phyloP scores from a whole-genome alignment of 371 early-diverging fungal genomes.

The Mortierella sp. region DNA sequence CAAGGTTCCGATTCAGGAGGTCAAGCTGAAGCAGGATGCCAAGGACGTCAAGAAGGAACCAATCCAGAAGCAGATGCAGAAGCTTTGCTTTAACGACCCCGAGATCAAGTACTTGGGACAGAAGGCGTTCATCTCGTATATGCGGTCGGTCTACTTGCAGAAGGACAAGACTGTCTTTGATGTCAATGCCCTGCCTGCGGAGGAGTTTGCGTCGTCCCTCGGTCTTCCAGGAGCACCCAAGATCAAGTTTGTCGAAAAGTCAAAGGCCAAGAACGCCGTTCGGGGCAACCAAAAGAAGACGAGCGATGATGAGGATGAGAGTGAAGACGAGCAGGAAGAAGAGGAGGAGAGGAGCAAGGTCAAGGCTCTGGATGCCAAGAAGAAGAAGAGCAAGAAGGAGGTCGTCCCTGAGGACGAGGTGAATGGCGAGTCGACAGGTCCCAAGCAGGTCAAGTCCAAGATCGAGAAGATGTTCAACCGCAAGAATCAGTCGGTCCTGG shows the following conservation, averaged over 20 bases:
- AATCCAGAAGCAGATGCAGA: constrained; percentile 85
- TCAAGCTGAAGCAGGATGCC: constrained; percentile 69
- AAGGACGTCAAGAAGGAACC: constrained; percentile 78
- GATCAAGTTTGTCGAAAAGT: constrained; percentile 85
- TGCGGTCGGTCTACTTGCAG: constrained; percentile 92
- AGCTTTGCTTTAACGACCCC: constrained; percentile 92
- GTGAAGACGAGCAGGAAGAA: constrained; percentile 53
- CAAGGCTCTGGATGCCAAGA: constrained; percentile 45
- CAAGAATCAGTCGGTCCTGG: constrained; percentile 91
- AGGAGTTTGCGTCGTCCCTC: constrained; percentile 88
- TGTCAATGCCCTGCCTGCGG: constrained; percentile 86
- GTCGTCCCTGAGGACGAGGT: constrained; percentile 48
- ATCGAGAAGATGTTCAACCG: constrained; percentile 93
- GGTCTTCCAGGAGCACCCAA: constrained; percentile 96
- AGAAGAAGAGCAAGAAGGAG: constrained; percentile 60
- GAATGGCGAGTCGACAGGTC: constrained; percentile 23
- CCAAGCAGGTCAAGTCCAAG: constrained; percentile 74
- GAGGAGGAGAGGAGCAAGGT: constrained; percentile 58
- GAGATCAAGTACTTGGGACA: constrained; percentile 97
- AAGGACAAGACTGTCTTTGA: constrained; percentile 90
- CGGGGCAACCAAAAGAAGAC: constrained; percentile 62
- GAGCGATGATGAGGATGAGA: constrained; percentile 54
- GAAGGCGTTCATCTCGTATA: constrained; percentile 94
- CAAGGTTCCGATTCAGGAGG: constrained; percentile 88
- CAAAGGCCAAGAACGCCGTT: constrained; percentile 69